A percentile compares a stretch with the other conserved stretches of the same genome.
These are phyloP conservation scores for Gentiana dahurica DNA, from an alignment of 257 asterid genomes.

Conservation along the genomic window DNA sequence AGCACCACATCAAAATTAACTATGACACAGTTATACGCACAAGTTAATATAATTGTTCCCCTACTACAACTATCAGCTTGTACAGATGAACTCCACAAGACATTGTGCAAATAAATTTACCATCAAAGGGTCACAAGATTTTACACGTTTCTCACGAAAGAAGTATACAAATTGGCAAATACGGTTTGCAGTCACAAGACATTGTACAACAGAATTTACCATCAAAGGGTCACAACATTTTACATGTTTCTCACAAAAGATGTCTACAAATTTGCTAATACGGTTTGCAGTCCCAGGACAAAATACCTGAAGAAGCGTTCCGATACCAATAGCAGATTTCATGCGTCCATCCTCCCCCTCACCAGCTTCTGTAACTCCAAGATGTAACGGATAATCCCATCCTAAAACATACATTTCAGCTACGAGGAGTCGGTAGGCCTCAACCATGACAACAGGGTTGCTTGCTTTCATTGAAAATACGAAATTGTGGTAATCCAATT, in stretches of 20 bases:
- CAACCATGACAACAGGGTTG: slow-evolving; percentile 98
- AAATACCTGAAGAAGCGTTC: slow-evolving; percentile 88
- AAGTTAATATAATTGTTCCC: background rate
- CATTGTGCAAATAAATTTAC: background rate
- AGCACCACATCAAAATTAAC: background rate
- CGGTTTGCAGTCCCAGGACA: slow-evolving; percentile 1
- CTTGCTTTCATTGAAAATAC: slow-evolving; percentile 99
- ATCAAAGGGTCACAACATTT: background rate
- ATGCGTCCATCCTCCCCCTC: slow-evolving; percentile 99
- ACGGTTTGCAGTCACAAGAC: slow-evolving; percentile 1
- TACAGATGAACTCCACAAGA: no score
- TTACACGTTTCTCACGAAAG: background rate
- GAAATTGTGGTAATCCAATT: slow-evolving; percentile 88
- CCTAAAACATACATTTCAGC: slow-evolving; percentile 98
- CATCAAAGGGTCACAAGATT: background rate
- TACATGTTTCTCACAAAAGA: background rate
- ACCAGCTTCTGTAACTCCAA: slow-evolving; percentile 99
- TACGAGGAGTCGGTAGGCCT: slow-evolving; percentile 90
- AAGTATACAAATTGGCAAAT: background rate
- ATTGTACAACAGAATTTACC: background rate
- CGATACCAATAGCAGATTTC: slow-evolving; percentile 99
- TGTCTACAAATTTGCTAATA: background rate
- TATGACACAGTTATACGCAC: background rate
- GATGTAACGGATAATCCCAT: slow-evolving; percentile 97
- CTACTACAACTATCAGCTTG: slow-evolving; percentile 1